These are phyloP conservation scores for Lentinus tigrinus DNA, from an alignment of 768 basidiomycete genomes.

Conservation along the genomic window DNA sequence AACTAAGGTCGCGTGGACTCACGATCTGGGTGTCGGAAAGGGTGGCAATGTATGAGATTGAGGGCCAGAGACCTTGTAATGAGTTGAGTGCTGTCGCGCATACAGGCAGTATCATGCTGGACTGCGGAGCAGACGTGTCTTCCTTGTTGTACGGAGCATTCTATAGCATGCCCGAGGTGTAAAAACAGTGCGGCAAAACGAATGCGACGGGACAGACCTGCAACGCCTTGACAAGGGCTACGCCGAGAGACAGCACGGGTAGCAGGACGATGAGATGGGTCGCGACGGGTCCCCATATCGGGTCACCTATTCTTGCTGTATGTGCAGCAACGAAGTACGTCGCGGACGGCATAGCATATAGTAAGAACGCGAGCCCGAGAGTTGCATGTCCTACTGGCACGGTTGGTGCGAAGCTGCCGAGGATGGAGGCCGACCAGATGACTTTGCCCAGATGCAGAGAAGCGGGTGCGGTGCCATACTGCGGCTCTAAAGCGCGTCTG, in stretches of 20 bases:
- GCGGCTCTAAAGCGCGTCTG: conserved; percentile 60
- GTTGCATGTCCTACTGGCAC: conserved; percentile 33
- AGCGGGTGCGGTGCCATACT: conserved; percentile 65
- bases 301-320: conserved; percentile 52
- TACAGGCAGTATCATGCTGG: conserved; percentile 26
- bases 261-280: conserved; percentile 57
- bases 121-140: conserved; percentile 15
- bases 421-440: conserved; percentile 32
- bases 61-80: conserved; percentile 27
- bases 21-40: conserved; percentile 12
- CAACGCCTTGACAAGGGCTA: conserved; percentile 42
- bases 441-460: conserved; percentile 45
- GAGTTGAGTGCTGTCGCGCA: conserved; percentile 27
- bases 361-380: conserved; percentile 38
- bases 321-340: conserved; percentile 65
- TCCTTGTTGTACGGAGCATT: conserved; percentile 16
- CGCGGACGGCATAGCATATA: conserved; percentile 52
- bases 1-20: background rate
- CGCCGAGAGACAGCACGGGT: conserved; percentile 54
- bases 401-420: conserved; percentile 35
- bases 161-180: background rate
- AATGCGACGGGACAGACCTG: conserved; percentile 33
- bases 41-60: conserved; percentile 13
- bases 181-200: background rate
- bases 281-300: conserved; percentile 55